Percentiles rank a stretch among this genome's conserved stretches.
Evolutionary conservation across 2,329 filamentous ascomycete genomes (phyloP).

Genomic region (Seiridium unicorne): DNA sequence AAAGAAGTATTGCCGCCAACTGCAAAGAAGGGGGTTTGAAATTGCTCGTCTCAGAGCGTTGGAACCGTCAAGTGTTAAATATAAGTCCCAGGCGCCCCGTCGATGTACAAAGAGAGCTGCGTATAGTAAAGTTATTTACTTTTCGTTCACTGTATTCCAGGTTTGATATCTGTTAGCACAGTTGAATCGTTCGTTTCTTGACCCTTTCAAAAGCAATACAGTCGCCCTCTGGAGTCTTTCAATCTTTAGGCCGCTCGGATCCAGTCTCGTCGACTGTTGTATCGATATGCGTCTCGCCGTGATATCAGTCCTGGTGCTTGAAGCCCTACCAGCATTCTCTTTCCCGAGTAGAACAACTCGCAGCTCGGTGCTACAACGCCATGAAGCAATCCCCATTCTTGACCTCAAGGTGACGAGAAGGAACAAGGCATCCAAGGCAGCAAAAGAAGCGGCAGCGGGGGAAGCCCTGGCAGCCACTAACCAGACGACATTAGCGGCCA

Average conservation of each 20-base stretch:
- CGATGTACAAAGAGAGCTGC: too few species aligned
- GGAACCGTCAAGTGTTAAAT: too few species aligned
- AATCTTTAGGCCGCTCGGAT: neutral
- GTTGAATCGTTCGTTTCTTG: too few species aligned
- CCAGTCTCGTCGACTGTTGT: neutral
- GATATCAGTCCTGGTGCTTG: neutral
- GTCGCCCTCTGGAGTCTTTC: neutral
- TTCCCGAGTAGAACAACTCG: neutral
- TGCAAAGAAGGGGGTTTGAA: too few species aligned
- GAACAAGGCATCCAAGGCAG: neutral
- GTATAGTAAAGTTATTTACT: too few species aligned
- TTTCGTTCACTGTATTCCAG: too few species aligned
- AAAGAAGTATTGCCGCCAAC: too few species aligned
- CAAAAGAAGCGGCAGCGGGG: neutral
- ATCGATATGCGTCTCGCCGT: neutral
- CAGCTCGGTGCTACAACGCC: neutral
- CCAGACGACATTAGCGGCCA: constrained; percentile 3
- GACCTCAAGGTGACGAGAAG: neutral
- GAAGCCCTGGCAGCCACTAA: neutral
- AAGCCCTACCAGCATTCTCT: neutral
- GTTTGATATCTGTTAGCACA: too few species aligned
- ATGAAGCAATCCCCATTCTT: neutral
- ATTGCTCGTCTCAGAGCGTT: too few species aligned
- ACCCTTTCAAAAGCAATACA: neutral
- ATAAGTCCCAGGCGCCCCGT: too few species aligned